Conservation (phyloP, 2,329 filamentous ascomycete species). For the Aspergillus pseudoviridinutans region DNA sequence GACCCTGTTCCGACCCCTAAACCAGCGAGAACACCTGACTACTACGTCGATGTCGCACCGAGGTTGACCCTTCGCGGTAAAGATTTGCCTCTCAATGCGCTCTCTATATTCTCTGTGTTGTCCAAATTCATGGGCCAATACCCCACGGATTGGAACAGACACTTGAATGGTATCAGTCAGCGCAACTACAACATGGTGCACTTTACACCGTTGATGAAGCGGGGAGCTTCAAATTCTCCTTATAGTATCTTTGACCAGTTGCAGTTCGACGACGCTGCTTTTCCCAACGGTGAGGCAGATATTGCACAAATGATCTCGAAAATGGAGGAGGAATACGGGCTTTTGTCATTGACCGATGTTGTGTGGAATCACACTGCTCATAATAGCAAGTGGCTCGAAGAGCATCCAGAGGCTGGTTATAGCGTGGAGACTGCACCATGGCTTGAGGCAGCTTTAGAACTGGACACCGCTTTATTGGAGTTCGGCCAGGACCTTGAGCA, state of each 20-base stretch:
- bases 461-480: conserved; percentile 70
- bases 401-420: conserved; percentile 94
- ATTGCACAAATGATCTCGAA: conserved; percentile 70
- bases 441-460: conserved; percentile 62
- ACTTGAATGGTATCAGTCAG: conserved; percentile 80
- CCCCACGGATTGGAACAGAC: conserved; percentile 82
- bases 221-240: conserved; percentile 88
- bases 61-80: conserved; percentile 69
- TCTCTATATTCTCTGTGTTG: conserved; percentile 89
- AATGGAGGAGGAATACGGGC: conserved; percentile 78
- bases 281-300: conserved; percentile 81
- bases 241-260: conserved; percentile 96
- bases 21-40: conserved; percentile 66
- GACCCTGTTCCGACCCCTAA: conserved; percentile 48
- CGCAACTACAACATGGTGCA: conserved; percentile 99
- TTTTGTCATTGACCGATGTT: conserved; percentile 89
- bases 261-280: conserved; percentile 74
- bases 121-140: conserved; percentile 98
- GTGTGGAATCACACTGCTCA: conserved; percentile 97
- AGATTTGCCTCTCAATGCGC: conserved; percentile 74
- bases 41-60: conserved; percentile 94
- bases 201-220: conserved; percentile 87
- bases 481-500: conserved; percentile 60
- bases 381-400: conserved; percentile 89
- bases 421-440: conserved; percentile 85